These are phyloP conservation scores for Arthrinium puccinioides DNA, from an alignment of 2,329 filamentous ascomycete species.

Conservation along the genomic window DNA sequence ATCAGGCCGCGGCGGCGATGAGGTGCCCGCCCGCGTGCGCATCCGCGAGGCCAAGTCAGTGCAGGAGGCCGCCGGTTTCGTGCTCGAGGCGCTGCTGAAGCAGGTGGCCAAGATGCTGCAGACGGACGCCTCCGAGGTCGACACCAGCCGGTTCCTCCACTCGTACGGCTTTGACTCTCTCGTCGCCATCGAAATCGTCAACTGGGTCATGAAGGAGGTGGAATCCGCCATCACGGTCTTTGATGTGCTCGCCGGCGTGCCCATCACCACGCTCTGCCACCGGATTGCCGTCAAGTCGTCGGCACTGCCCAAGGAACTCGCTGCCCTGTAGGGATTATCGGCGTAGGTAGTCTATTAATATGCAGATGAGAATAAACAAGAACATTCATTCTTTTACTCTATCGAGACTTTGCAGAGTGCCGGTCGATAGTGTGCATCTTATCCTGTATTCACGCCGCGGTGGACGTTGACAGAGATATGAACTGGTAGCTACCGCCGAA, in stretches of 20 bases:
- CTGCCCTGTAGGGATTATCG: too few relatives aligned
- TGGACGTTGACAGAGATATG: too few relatives aligned
- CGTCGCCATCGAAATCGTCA: constrained; percentile 13
- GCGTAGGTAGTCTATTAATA: too few relatives aligned
- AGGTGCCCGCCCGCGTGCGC: not conserved
- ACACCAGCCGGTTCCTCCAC: constrained; percentile 2
- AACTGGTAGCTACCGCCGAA: too few relatives aligned
- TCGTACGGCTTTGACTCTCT: constrained; percentile 13
- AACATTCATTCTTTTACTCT: too few relatives aligned
- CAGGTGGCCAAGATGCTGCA: constrained; percentile 9
- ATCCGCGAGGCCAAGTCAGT: not conserved
- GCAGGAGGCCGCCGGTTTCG: not conserved
- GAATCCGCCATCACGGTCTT: constrained; percentile 10
- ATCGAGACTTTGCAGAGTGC: too few relatives aligned
- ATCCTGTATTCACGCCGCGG: too few relatives aligned
- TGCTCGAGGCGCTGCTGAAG: not conserved
- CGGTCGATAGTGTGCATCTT: too few relatives aligned
- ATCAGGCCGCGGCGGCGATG: constrained; percentile 23
- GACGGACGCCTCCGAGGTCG: constrained; percentile 7
- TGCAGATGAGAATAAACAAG: too few relatives aligned
- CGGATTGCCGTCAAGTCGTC: not conserved
- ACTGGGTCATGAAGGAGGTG: constrained; percentile 7
- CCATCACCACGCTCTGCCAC: not conserved
- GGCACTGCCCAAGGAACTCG: not conserved
- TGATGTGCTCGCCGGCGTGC: constrained; percentile 3